These are phyloP conservation scores for Fusarium nurragi DNA, from an alignment of 2,329 filamentous ascomycete species.

Conservation along the genomic window DNA sequence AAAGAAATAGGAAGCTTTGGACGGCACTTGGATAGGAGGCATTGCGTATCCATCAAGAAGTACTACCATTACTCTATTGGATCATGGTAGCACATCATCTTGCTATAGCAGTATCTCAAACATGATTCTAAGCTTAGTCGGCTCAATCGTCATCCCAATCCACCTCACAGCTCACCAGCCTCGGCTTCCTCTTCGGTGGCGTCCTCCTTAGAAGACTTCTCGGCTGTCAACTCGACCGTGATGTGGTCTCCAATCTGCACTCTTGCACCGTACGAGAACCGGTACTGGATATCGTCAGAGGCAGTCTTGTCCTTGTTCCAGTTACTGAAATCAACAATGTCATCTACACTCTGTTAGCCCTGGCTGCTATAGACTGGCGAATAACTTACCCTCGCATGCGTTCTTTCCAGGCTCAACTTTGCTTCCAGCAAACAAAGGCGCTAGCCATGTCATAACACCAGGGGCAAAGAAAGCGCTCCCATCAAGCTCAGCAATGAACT, in stretches of 20 bases:
- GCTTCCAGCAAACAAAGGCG: slow-evolving; percentile 23
- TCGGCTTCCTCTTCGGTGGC: background rate
- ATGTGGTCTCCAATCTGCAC: slow-evolving; percentile 5
- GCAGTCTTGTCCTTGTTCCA: background rate
- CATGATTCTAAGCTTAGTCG: background rate
- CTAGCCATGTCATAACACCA: slow-evolving; percentile 25
- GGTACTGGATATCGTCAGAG: background rate
- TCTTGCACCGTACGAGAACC: background rate
- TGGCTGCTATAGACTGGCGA: fast-evolving
- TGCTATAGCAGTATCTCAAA: background rate
- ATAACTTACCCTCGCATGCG: slow-evolving; percentile 16
- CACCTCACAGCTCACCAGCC: background rate
- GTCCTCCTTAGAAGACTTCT: background rate
- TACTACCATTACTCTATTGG: background rate
- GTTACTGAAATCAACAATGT: slow-evolving; percentile 12
- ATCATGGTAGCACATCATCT: background rate
- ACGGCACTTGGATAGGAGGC: background rate
- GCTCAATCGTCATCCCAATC: background rate
- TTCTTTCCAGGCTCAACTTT: slow-evolving; percentile 14
- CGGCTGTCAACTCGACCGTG: slow-evolving; percentile 2
- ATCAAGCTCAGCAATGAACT: slow-evolving; percentile 26
- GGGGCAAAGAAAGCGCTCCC: slow-evolving; percentile 29
- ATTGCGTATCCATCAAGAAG: background rate
- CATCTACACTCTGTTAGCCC: background rate
- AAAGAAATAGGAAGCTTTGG: no score